Evolutionary conservation across 495 filamentous ascomycete genomes (phyloP).

Genomic region (Alectoria sarmentosa): DNA sequence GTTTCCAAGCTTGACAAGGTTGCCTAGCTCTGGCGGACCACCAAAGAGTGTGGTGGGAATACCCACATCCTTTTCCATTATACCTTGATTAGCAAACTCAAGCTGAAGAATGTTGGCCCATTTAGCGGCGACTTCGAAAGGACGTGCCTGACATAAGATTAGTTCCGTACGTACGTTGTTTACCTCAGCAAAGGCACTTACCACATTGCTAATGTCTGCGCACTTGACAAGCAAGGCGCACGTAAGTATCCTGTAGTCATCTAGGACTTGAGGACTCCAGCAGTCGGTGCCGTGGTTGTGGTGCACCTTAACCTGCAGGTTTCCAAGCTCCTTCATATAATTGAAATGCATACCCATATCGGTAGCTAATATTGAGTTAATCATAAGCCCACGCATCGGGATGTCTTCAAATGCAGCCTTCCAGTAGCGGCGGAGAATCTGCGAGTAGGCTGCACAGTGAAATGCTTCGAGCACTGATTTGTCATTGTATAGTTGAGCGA

Average conservation of each 20-base stretch:
- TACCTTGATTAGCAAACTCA: constrained; percentile 86
- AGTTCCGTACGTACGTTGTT: constrained; percentile 22
- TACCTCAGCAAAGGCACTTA: constrained; percentile 36
- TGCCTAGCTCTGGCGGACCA: constrained; percentile 74
- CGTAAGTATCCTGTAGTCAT: constrained; percentile 66
- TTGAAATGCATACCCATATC: constrained; percentile 97
- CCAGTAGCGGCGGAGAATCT: constrained; percentile 92
- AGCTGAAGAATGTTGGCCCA: constrained; percentile 92
- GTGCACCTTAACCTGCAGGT: constrained; percentile 66
- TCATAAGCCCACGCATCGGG: constrained; percentile 80
- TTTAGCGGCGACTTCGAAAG: constrained; percentile 68
- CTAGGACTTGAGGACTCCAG: constrained; percentile 64
- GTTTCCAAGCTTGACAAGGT: constrained; percentile 70
- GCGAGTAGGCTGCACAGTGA: constrained; percentile 94
- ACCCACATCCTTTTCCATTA: constrained; percentile 81
- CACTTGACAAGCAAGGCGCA: constrained; percentile 95
- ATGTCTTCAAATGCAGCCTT: constrained; percentile 66
- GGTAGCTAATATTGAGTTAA: constrained; percentile 89
- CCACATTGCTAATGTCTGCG: constrained; percentile 97
- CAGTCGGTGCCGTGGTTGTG: constrained; percentile 54
- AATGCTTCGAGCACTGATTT: constrained; percentile 95
- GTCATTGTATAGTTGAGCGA: constrained; percentile 98
- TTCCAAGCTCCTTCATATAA: constrained; percentile 79
- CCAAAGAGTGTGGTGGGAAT: constrained; percentile 82
- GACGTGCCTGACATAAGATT: constrained; percentile 56